Evolutionary conservation across 2,329 filamentous ascomycete species (phyloP).

Genomic region (Verticillium isaacii): DNA sequence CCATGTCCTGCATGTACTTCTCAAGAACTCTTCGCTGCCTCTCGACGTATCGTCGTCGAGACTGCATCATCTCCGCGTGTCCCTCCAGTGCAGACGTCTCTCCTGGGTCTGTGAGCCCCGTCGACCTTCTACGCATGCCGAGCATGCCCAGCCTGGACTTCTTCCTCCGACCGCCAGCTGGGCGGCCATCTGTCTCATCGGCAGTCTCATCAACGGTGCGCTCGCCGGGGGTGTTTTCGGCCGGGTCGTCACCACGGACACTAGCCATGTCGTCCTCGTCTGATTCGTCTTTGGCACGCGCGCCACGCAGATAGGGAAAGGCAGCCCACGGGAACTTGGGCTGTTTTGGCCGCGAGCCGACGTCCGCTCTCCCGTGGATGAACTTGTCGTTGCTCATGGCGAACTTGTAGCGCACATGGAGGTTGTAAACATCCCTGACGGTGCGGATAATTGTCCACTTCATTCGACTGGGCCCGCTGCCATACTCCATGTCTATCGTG

Average conservation of each 20-base stretch:
- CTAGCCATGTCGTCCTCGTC: constrained; percentile 61
- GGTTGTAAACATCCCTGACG: constrained; percentile 82
- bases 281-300: constrained; percentile 75
- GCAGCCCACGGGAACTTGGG: constrained; percentile 86
- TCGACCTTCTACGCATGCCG: constrained; percentile 48
- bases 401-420: constrained; percentile 91
- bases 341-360: constrained; percentile 68
- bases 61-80: constrained; percentile 34
- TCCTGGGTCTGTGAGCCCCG: constrained; percentile 40
- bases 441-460: constrained; percentile 89
- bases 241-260: constrained; percentile 30
- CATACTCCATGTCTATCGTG: constrained; percentile 90
- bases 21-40: constrained; percentile 82
- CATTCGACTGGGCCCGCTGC: constrained; percentile 92
- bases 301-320: constrained; percentile 82
- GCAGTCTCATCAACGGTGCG: constrained; percentile 25
- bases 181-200: constrained; percentile 27
- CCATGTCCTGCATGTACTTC: constrained; percentile 87
- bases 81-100: constrained; percentile 35
- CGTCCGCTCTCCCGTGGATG: constrained; percentile 61
- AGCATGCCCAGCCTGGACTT: constrained; percentile 51
- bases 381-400: constrained; percentile 81
- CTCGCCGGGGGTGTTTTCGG: constrained; percentile 37
- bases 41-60: constrained; percentile 63
- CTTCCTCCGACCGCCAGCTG: constrained; percentile 30